Base-by-base conservation (phyloP, 441 rosid genomes). In the Populus hybrid region DNA sequence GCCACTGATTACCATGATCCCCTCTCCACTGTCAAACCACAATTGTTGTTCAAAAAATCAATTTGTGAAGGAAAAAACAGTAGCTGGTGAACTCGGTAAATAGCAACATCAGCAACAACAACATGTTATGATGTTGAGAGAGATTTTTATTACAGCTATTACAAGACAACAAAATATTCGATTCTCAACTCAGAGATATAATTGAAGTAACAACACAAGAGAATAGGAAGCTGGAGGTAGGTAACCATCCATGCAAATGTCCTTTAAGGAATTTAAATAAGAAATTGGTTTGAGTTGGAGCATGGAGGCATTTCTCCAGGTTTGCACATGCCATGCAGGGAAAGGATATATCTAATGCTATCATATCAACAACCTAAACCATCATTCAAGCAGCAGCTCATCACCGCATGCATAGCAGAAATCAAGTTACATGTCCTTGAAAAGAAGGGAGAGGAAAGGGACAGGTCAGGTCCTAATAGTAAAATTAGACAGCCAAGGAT, bases 1-100 rank as follows among this genome's bases (percentile, higher is more conserved):
- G 91, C 97, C 96, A 91, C 71, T 91, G 96, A 78, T 78, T 84
- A 42, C 84, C 71, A 59, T 81, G 79, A 74, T 91, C 89, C 18
- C 85, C 81, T 88, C 93, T 86, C 87, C 92, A 84, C 92, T 90
- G 89, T 65, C 74, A 73, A 70, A 71, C 26, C 35, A 5, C 23
- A 1, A 20, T 14, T 46, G 20, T 50, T 16, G 57, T 50, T 50
- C 57, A 63, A 6, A 69, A 50, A 70, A 75, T 30, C 36, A n/a
- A 50, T 24, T 74, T 72, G 65, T 50, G 34, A 42, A 67, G 26
- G 68, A 67, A 73, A 23, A 69, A 66, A n/a, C 38, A 67, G 70
- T 14, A 14, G 57, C 57, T 50, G 57, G 57, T 50, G 57, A 50
- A 50, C 57, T 50, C 7, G 57, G 57, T 50, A 50, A 50, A 11